Evolutionary conservation across 768 basidiomycete species (phyloP).

Genomic region (Albatrellus ellisii): DNA sequence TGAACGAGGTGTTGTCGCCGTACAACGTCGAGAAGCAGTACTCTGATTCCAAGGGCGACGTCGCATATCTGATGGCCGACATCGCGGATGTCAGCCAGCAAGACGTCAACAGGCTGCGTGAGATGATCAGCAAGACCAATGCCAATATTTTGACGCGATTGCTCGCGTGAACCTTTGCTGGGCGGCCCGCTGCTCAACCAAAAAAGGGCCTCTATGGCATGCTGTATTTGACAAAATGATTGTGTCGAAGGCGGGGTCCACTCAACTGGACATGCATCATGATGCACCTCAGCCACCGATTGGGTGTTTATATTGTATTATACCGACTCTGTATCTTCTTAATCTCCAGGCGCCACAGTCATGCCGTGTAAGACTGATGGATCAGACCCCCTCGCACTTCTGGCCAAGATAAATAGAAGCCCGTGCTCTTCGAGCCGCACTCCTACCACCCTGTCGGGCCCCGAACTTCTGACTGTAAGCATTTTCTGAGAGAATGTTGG

Average conservation of each 20-base stretch:
- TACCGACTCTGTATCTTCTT: too few relatives aligned
- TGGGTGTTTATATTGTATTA: too few relatives aligned
- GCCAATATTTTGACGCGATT: slow-evolving; percentile 88
- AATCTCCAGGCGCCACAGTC: too few relatives aligned
- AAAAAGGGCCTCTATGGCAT: neutral
- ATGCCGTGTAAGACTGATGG: too few relatives aligned
- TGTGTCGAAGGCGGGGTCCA: neutral
- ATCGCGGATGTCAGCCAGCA: slow-evolving; percentile 79
- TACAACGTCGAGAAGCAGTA: slow-evolving; percentile 99
- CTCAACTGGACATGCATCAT: slow-evolving; percentile 10
- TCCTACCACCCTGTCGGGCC: too few relatives aligned
- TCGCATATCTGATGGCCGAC: slow-evolving; percentile 95
- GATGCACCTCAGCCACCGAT: too few relatives aligned
- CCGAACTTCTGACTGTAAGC: too few relatives aligned
- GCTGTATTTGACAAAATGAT: neutral
- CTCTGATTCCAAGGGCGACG: slow-evolving; percentile 90
- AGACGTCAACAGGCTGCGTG: slow-evolving; percentile 69
- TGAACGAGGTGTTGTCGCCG: slow-evolving; percentile 88
- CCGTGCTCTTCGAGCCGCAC: too few relatives aligned
- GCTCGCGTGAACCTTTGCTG: slow-evolving; percentile 31
- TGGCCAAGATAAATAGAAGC: too few relatives aligned
- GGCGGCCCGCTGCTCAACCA: neutral
- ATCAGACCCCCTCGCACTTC: too few relatives aligned
- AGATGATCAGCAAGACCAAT: slow-evolving; percentile 61
- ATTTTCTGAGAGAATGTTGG: too few relatives aligned